Conservation (phyloP, 2,329 filamentous ascomycete species). For the Calycina marina region DNA sequence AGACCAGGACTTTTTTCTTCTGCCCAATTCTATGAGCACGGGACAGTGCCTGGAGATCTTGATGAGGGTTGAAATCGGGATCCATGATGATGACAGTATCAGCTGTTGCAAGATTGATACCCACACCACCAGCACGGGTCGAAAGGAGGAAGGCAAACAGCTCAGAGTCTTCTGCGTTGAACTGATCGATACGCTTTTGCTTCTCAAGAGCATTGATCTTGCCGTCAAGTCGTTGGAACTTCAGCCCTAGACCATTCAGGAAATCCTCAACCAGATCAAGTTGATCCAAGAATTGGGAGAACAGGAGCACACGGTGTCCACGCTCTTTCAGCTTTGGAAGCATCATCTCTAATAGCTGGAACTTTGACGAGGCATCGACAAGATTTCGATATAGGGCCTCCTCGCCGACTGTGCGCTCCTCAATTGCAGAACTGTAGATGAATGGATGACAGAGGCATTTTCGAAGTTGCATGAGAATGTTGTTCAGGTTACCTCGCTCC, state of each 20-base stretch:
- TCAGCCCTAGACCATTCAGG: conserved; percentile 56
- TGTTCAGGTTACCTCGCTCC: conserved; percentile 74
- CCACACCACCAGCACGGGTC: conserved; percentile 87
- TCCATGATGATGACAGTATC: conserved; percentile 90
- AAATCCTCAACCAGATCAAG: conserved; percentile 90
- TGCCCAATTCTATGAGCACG: conserved; percentile 94
- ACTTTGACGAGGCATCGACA: conserved; percentile 81
- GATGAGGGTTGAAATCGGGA: conserved; percentile 82
- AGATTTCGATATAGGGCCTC: conserved; percentile 61
- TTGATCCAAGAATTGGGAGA: conserved; percentile 87
- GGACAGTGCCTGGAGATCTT: conserved; percentile 90
- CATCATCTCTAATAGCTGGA: conserved; percentile 71
- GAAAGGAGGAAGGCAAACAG: conserved; percentile 87
- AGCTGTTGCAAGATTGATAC: conserved; percentile 92
- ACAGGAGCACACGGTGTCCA: conserved; percentile 84
- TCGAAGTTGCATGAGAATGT: conserved; percentile 87
- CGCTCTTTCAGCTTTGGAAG: conserved; percentile 73
- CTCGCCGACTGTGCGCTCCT: conserved; percentile 56
- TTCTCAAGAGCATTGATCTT: conserved; percentile 68
- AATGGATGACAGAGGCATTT: conserved; percentile 96
- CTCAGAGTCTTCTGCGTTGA: conserved; percentile 70
- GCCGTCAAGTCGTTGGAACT: conserved; percentile 77
- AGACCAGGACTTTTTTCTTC: conserved; percentile 88
- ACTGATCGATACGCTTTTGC: conserved; percentile 86
- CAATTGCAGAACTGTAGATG: conserved; percentile 79